Base-by-base conservation (phyloP, 768 basidiomycete species). In the Termitomyces sp. region DNA sequence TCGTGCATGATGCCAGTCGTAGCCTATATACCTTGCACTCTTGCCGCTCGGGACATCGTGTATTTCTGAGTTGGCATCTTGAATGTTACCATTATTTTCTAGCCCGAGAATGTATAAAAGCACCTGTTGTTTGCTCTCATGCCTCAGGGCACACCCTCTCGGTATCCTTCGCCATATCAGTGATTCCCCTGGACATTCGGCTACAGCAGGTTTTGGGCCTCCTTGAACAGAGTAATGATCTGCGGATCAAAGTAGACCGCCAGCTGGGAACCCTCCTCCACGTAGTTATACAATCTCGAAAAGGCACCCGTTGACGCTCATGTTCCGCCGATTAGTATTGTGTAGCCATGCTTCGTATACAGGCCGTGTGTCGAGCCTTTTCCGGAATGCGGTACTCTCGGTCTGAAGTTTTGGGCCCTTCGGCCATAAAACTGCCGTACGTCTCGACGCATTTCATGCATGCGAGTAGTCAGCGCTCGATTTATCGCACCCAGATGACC, bases 391-490 rank as follows among this genome's bases (percentile, higher is more conserved):
- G 4, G 83, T 76, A 45, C 85, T 89, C 71, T 98, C 97, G 29
- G 89, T 87, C 65, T 98, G 94, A 1, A 99, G 87, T 65, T 95
- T 96, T 72, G 97, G 95, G 6, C n/a, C 97, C 97, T 66, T 99
- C 97, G n/a, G 96, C n/a, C 95, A 64, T 99, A 98, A 58, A 94
- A 85, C 67, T 98, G 95, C 96, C 97, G 85, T 2, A 99, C 97
- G 69, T 98, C 96, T 98, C 97, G 50, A 98, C 96, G 16, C 96
- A 90, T 70, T 95, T 96, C 96, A 99, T 99, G 77, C 98, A 98
- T 0, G 93, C 87, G 57, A 89, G 80, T 2, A 99, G 84, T 67
- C 98, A 96, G 4, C 95, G 86, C 66, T 98, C 96, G 59, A 99
- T 99, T 76, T 98, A 96, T n/a, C 90, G 83, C 0, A 96, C 96